Percentiles rank a stretch among this genome's conserved stretches.
These are phyloP conservation scores for Fraxinus paxiana DNA, from an alignment of 305 asterid genomes.

Conservation along the genomic window DNA sequence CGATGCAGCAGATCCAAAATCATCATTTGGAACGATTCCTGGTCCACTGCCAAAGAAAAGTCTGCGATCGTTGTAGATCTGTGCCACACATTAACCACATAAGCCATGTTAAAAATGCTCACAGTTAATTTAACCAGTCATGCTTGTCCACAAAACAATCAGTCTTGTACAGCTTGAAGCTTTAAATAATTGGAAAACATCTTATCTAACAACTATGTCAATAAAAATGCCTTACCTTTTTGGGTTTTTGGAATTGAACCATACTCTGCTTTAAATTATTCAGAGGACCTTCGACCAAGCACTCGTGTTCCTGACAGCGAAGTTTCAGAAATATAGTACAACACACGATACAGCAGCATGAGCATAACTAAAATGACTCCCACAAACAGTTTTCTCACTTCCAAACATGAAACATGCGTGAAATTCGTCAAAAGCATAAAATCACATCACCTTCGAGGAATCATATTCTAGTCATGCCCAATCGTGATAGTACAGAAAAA, in stretches of 20 bases:
- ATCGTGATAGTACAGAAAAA: background rate
- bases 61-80: conserved; percentile 90
- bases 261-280: conserved; percentile 96
- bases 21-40: conserved; percentile 68
- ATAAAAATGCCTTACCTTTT: conserved; percentile 59
- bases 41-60: conserved; percentile 89
- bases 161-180: background rate
- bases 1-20: conserved; percentile 61
- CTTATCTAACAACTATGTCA: conserved; percentile 5
- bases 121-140: background rate
- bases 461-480: background rate
- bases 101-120: conserved; percentile 24
- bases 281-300: conserved; percentile 99
- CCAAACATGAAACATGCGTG: background rate
- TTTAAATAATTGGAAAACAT: background rate
- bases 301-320: conserved; percentile 75
- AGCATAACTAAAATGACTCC: background rate
- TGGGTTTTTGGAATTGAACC: conserved; percentile 99
- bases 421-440: too few species aligned
- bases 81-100: conserved; percentile 27
- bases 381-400: background rate
- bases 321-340: conserved; percentile 7
- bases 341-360: conserved; percentile 1
- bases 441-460: too few species aligned
- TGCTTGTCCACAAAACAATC: background rate